Base-by-base conservation (phyloP, 129 eudicot genomes). In the Dittrichia graveolens region DNA sequence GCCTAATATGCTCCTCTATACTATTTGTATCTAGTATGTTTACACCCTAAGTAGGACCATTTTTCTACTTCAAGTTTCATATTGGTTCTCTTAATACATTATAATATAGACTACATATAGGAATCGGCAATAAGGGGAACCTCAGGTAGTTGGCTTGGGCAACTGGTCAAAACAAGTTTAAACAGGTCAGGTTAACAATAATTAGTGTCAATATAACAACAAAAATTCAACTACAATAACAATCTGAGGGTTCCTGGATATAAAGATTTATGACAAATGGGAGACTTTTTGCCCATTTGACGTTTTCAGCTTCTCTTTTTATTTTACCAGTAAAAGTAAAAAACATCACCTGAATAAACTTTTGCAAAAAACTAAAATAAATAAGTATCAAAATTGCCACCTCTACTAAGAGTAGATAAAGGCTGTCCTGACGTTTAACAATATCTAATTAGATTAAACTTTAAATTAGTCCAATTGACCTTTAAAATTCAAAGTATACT, bases 181-280 rank as follows among this genome's bases (percentile, higher is more conserved):
- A 35, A 35, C 44, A 60, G 10, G 42, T 60, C 5, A 60, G 37
- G 60, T 54, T 54, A 37, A 54, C 7, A 18, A 18, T 16, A 18
- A 54, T 37, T 54, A 16, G 37, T 0, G 35, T 54, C 35, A 54
- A 18, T 0, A 54, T 16, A 40, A 9, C 11, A 7, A 62, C 7
- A 62, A n/a, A n/a, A n/a, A n/a, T n/a, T n/a, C 8, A 62, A 62
- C 31, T 62, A 39, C 18, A 16, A 62, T 62, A 14, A 41, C 41
- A 62, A 62, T 62, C 68, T 4, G 34, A 14, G n/a, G n/a, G n/a
- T n/a, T n/a, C n/a, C n/a, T n/a, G n/a, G n/a, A n/a, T n/a, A n/a
- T n/a, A n/a, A n/a, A n/a, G n/a, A 11, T 62, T 62, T 16, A 39
- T 40, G 68, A 14, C 8, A 3, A 39, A 41, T n/a, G n/a, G n/a